Evolutionary conservation across 495 filamentous ascomycete genomes (phyloP).

Genomic region (Aspergillus funiculosus): DNA sequence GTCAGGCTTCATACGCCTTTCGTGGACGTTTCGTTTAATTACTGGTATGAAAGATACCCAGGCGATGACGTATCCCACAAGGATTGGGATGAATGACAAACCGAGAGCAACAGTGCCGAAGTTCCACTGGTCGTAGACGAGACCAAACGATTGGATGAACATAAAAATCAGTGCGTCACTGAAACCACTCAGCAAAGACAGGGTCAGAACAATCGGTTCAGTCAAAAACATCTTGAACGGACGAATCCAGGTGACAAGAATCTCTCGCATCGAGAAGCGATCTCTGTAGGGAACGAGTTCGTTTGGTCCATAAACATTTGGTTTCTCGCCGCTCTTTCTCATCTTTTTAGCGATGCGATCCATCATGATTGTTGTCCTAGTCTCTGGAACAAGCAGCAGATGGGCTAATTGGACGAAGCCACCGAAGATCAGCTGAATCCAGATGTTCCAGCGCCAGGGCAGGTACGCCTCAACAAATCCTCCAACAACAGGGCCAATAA

Average conservation of each 20-base stretch:
- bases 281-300: conserved; percentile 54
- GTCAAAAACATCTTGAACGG: conserved; percentile 58
- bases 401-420: conserved; percentile 50
- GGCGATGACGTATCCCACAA: conserved; percentile 56
- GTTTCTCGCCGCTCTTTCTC: conserved; percentile 45
- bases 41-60: conserved; percentile 49
- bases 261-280: conserved; percentile 52
- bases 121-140: conserved; percentile 55
- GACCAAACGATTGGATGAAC: conserved; percentile 56
- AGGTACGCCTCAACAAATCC: conserved; percentile 51
- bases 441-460: conserved; percentile 52
- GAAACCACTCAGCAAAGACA: conserved; percentile 56
- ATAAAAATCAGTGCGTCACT: conserved; percentile 61
- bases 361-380: conserved; percentile 55
- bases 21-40: conserved; percentile 46
- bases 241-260: conserved; percentile 51
- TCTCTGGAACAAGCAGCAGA: conserved; percentile 51
- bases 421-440: conserved; percentile 57
- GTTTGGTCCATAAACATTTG: conserved; percentile 58
- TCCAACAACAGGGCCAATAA: conserved; percentile 56
- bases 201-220: conserved; percentile 55
- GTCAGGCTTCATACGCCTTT: conserved; percentile 45
- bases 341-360: conserved; percentile 52
- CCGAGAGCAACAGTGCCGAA: conserved; percentile 48
- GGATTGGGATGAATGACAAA: conserved; percentile 52